Evolutionary conservation across 164 flowering plant species (phyloP).

Genomic region (Umbilicus rupestris): DNA sequence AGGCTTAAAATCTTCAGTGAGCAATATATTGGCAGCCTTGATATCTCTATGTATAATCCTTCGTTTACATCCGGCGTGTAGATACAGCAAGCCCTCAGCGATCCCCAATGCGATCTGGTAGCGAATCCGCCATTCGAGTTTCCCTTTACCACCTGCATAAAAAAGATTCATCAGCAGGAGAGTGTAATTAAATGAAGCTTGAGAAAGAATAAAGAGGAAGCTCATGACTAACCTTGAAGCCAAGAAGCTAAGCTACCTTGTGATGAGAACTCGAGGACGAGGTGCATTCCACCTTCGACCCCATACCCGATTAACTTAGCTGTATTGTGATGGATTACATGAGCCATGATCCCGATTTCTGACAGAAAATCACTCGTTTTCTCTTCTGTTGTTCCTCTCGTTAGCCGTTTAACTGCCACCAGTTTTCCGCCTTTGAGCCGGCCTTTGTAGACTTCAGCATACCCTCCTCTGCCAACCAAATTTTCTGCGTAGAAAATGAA

Average conservation of each 20-base stretch:
- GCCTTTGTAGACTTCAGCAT: slow-evolving; percentile 88
- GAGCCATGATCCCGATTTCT: slow-evolving; percentile 90
- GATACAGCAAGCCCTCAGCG: slow-evolving; percentile 77
- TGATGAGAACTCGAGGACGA: slow-evolving; percentile 78
- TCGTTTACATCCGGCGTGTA: slow-evolving; percentile 78
- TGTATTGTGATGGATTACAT: slow-evolving; percentile 78
- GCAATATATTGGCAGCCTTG: slow-evolving; percentile 83
- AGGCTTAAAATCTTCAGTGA: slow-evolving; percentile 73
- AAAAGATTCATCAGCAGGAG: too few species aligned
- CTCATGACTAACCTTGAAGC: slow-evolving; percentile 52
- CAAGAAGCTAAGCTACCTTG: slow-evolving; percentile 76
- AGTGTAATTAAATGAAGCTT: too few species aligned
- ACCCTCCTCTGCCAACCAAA: slow-evolving; percentile 88
- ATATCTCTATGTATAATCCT: slow-evolving; percentile 91
- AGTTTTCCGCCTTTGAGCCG: slow-evolving; percentile 44
- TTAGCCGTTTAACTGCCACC: slow-evolving; percentile 70
- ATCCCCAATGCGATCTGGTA: slow-evolving; percentile 73
- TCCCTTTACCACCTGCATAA: slow-evolving; percentile 50
- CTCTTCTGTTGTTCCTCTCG: slow-evolving; percentile 62
- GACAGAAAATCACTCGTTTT: slow-evolving; percentile 66
- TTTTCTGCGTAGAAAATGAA: slow-evolving; percentile 32
- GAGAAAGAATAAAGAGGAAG: background rate
- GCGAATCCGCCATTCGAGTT: slow-evolving; percentile 51
- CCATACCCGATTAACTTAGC: slow-evolving; percentile 86
- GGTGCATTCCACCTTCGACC: slow-evolving; percentile 90